Evolutionary conservation across 2,329 filamentous ascomycete species (phyloP), one percentile per base, ranked within the genome.

Genomic region (Verticillium nonalfalfae): DNA sequence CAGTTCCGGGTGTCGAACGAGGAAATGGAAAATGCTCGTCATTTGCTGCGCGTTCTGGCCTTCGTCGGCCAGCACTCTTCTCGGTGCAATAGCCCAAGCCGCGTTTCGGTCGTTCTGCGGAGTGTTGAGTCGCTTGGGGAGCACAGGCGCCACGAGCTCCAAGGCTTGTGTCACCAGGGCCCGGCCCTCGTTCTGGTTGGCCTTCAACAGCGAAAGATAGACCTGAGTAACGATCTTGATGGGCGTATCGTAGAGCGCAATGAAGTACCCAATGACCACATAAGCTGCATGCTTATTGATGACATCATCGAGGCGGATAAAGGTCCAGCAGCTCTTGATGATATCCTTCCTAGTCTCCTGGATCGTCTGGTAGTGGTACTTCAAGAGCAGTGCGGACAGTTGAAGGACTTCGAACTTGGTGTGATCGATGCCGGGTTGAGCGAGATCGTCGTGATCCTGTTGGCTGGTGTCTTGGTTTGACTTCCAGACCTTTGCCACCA

Each of bases 211-310:
- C 2, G 93, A 93, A 66, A 95, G 88, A 71, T 99, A 99, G 26
- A 99, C 93, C 73, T 98, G 94, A 21, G 90, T 90, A 3, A 95
- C 93, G 61, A 99, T 98, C 82, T 98, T 99, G 13, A 91, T 84
- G 0, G 95, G 96, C 0, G 95, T 98, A 68, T 99, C 96, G 71
- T 96, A 99, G 66, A 96, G 90, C 0, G 92, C 91, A 68, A 99
- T 97, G 78, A 99, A 99, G 75, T 97, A 99, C 2, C 91, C 93
- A 64, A 99, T 96, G 6, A 99, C 87, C 5, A 97, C 94, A 69
- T 99, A 99, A 2, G 95, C 93, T 0, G 94, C 95, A 73, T 98
- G 95, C 75, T 99, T 99, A 80, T 98, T 99, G 79, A 99, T 97
- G 61, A 97, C 91, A 74, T 99, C 95, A 71, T 99, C 96, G n/a